phyloP scores from a whole-genome alignment of 805 yeast species.

The Starmera dryadoides region DNA sequence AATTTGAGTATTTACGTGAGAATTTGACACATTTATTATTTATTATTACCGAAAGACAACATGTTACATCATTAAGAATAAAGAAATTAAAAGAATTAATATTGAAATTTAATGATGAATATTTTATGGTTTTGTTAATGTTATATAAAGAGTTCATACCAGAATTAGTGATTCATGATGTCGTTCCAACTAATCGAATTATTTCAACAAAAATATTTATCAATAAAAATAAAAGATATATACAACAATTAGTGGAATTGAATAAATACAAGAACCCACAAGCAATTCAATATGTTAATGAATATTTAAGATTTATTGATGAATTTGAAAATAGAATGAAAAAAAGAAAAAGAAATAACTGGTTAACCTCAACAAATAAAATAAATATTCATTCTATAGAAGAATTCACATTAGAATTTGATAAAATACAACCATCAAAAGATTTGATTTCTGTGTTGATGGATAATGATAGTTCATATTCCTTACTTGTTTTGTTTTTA shows the following conservation, averaged over 20 bases:
- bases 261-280: not conserved
- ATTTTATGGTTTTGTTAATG: conserved; percentile 15
- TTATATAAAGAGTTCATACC: conserved; percentile 17
- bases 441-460: conserved; percentile 7
- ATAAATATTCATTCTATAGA: conserved; percentile 2
- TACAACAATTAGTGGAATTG: conserved; percentile 3
- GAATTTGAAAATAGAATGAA: conserved; percentile 11
- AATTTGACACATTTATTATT: conserved; percentile 26
- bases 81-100: conserved; percentile 16
- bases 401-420: conserved; percentile 4
- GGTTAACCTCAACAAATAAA: not conserved
- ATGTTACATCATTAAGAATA: conserved; percentile 24
- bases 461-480: too few species aligned
- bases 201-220: conserved; percentile 19
- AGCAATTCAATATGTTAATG: not conserved
- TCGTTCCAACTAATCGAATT: conserved; percentile 5
- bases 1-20: conserved; percentile 26
- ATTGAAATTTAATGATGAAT: conserved; percentile 10
- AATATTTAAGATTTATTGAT: conserved; percentile 4
- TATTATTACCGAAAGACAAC: conserved; percentile 21
- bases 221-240: conserved; percentile 10
- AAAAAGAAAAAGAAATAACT: conserved; percentile 6
- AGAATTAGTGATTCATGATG: conserved; percentile 1
- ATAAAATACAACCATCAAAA: not conserved
- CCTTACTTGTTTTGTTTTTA: conserved; percentile 4